These are phyloP conservation scores for Ogataea polymorpha DNA, from an alignment of 805 yeast species.

Conservation along the genomic window DNA sequence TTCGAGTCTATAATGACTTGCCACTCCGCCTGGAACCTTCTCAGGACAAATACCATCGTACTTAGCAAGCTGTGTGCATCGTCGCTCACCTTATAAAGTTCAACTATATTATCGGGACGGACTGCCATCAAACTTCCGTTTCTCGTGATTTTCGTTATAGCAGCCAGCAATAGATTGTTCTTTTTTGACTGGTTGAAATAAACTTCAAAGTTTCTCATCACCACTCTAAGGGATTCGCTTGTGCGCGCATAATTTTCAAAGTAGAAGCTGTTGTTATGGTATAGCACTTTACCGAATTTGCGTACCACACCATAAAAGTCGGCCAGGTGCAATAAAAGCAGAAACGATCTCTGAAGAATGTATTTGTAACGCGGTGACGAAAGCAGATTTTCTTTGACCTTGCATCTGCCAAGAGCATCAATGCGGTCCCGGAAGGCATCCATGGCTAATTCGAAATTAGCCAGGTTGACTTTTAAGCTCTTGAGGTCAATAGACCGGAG, in stretches of 20 bases:
- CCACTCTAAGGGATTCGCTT: constrained; percentile 25
- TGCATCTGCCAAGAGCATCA: constrained; percentile 23
- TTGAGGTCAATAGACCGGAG: constrained; percentile 25
- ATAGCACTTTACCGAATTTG: constrained; percentile 45
- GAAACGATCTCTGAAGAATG: constrained; percentile 40
- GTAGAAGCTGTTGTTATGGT: constrained; percentile 43
- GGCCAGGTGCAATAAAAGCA: constrained; percentile 43
- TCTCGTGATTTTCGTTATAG: constrained; percentile 44
- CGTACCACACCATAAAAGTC: constrained; percentile 48
- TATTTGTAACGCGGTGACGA: constrained; percentile 27
- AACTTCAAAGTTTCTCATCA: constrained; percentile 23
- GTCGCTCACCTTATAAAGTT: constrained; percentile 39
- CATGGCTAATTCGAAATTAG: constrained; percentile 31
- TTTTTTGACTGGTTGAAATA: constrained; percentile 42
- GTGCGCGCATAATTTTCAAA: constrained; percentile 36
- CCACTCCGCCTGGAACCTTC: constrained; percentile 42
- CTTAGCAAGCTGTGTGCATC: constrained; percentile 37
- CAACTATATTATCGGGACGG: constrained; percentile 36
- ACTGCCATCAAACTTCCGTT: constrained; percentile 37
- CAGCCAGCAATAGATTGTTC: constrained; percentile 47
- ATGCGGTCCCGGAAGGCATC: constrained; percentile 25
- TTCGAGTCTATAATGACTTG: constrained; percentile 25
- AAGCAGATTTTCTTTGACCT: constrained; percentile 18
- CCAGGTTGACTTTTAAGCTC: constrained; percentile 24
- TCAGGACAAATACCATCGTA: constrained; percentile 32